Evolutionary conservation across 1,139 yeast genomes (phyloP).

Genomic region (Yamadazyma kanchanaburiensis): DNA sequence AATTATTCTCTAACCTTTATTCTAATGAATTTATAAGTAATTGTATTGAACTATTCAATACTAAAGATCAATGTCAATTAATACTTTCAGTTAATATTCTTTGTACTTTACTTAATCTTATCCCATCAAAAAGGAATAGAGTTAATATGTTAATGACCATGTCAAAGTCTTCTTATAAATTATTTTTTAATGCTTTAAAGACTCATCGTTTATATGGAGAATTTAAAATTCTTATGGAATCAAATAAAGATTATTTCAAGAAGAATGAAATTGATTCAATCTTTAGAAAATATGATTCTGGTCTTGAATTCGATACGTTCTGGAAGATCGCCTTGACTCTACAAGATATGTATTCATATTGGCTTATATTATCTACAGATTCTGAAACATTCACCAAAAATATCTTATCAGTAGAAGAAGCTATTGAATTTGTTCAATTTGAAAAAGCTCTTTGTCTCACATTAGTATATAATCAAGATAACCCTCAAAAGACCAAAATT

Average conservation of each 20-base stretch:
- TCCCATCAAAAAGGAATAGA: constrained; percentile 28
- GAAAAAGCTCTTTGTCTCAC: constrained; percentile 55
- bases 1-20: constrained; percentile 17
- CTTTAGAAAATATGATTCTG: background rate
- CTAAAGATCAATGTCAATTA: too few relatives aligned
- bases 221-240: constrained; percentile 6
- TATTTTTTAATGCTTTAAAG: constrained; percentile 23
- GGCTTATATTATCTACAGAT: constrained; percentile 68
- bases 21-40: constrained; percentile 22
- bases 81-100: constrained; percentile 18
- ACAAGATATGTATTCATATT: constrained; percentile 40
- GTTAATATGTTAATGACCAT: constrained; percentile 37
- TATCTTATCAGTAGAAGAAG: constrained; percentile 44
- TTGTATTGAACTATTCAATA: constrained; percentile 12
- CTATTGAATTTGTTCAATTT: constrained; percentile 44
- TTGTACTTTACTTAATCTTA: constrained; percentile 25
- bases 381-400: constrained; percentile 51
- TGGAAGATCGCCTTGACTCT: constrained; percentile 36
- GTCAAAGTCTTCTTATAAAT: constrained; percentile 28
- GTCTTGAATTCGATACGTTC: too few relatives aligned
- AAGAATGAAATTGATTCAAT: background rate
- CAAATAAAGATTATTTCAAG: constrained; percentile 19
- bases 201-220: constrained; percentile 16
- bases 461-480: constrained; percentile 22
- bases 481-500: constrained; percentile 4